phyloP scores from a whole-genome alignment of 2,329 filamentous ascomycete genomes.

The Didymella arachidicola region DNA sequence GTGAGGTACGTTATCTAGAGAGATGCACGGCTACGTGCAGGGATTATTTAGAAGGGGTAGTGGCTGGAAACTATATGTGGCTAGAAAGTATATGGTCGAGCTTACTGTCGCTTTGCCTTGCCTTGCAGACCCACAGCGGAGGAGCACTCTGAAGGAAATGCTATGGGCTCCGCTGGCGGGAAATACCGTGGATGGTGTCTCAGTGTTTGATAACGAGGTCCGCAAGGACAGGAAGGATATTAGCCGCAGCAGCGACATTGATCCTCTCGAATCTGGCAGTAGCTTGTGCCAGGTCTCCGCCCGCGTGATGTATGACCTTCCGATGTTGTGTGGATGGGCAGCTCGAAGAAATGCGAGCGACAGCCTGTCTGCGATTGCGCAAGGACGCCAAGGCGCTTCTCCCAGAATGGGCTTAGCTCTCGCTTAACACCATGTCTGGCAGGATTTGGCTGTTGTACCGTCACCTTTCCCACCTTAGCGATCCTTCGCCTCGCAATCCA shows the following conservation, averaged over 20 bases:
- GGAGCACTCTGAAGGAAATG: not conserved
- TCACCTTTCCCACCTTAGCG: not conserved
- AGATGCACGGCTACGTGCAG: too few relatives aligned
- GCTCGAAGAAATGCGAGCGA: not conserved
- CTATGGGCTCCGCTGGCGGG: not conserved
- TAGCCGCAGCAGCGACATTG: not conserved
- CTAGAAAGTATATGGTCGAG: too few relatives aligned
- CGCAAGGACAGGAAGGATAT: not conserved
- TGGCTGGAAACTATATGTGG: too few relatives aligned
- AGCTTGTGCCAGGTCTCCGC: too few relatives aligned
- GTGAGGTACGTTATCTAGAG: too few relatives aligned
- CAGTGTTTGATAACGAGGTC: not conserved
- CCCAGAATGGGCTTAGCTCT: not conserved
- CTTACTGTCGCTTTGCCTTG: not conserved
- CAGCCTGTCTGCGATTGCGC: not conserved
- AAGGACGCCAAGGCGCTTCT: not conserved
- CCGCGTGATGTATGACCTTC: not conserved
- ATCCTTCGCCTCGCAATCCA: not conserved
- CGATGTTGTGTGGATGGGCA: not conserved
- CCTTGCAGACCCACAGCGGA: slow-evolving; percentile 2
- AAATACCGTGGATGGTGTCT: not conserved
- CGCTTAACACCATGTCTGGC: not conserved
- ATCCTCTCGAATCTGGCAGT: not conserved
- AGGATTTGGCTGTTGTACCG: not conserved
- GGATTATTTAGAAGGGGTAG: too few relatives aligned